phyloP scores from a whole-genome alignment of 306 rosid species.

The Lotus japonicus region DNA sequence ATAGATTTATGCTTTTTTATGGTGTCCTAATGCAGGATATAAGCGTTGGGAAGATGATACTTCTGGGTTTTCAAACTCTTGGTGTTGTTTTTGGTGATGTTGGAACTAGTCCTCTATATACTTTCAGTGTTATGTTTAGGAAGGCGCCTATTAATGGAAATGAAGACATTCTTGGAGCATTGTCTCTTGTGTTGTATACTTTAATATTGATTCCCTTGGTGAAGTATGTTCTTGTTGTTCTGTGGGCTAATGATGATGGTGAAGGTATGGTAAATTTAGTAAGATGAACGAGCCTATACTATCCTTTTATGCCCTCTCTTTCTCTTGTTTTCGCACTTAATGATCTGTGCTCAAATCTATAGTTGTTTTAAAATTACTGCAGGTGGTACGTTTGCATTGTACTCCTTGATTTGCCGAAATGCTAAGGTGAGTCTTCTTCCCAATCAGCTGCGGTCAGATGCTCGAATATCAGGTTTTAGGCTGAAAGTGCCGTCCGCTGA shows the following conservation, averaged over 20 bases:
- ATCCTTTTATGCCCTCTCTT: background rate
- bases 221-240: slow-evolving; percentile 90
- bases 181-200: slow-evolving; percentile 86
- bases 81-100: slow-evolving; percentile 99
- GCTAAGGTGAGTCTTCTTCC: slow-evolving; percentile 99
- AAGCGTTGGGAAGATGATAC: slow-evolving; percentile 57
- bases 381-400: slow-evolving; percentile 99
- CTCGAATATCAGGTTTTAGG: slow-evolving; percentile 93
- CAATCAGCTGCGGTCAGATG: slow-evolving; percentile 92
- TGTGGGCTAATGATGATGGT: slow-evolving; percentile 95
- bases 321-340: background rate
- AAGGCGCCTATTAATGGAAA: slow-evolving; percentile 79
- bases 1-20: background rate
- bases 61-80: slow-evolving; percentile 83
- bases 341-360: background rate
- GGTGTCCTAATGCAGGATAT: slow-evolving; percentile 52
- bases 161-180: slow-evolving; percentile 91
- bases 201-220: slow-evolving; percentile 85
- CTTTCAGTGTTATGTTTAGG: slow-evolving; percentile 90
- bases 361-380: slow-evolving; percentile 34
- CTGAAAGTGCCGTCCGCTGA: slow-evolving; percentile 94
- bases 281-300: background rate
- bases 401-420: slow-evolving; percentile 97
- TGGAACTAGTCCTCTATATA: slow-evolving; percentile 95
- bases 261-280: slow-evolving; percentile 56